Conservation (phyloP, 129 eudicot genomes). For the Escallonia rubra region DNA sequence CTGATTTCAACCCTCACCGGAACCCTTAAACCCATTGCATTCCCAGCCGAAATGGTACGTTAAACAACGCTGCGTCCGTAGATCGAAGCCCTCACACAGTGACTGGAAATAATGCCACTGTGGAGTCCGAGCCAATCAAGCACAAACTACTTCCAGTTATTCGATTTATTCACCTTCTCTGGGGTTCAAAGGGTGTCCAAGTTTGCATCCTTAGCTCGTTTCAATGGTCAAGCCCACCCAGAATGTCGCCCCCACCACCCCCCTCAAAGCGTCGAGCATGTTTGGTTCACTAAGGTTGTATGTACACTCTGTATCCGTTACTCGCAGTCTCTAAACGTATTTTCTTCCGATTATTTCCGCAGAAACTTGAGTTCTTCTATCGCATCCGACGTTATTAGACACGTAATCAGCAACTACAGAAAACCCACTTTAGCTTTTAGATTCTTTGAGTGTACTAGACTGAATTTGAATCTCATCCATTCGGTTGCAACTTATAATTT, state of each 20-base stretch:
- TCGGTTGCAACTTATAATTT: slow-evolving; percentile 44
- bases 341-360: slow-evolving; percentile 44
- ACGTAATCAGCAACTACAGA: slow-evolving; percentile 25
- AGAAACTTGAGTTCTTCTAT: slow-evolving; percentile 36
- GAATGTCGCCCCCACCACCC: slow-evolving; percentile 23
- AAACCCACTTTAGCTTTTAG: slow-evolving; percentile 53
- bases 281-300: slow-evolving; percentile 77
- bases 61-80: neutral
- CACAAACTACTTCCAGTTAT: slow-evolving; percentile 12
- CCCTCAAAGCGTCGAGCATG: slow-evolving; percentile 10
- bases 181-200: slow-evolving; percentile 33
- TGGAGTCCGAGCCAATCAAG: slow-evolving; percentile 21
- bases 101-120: slow-evolving; percentile 52
- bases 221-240: slow-evolving; percentile 23
- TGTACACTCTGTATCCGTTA: slow-evolving; percentile 56
- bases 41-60: neutral
- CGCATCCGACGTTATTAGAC: slow-evolving; percentile 48
- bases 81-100: neutral
- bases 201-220: slow-evolving; percentile 34
- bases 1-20: too few relatives aligned
- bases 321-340: slow-evolving; percentile 33
- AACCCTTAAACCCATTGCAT: neutral
- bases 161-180: slow-evolving; percentile 14
- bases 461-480: slow-evolving; percentile 53
- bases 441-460: slow-evolving; percentile 56